These are phyloP conservation scores for Chrysoporthe cubensis DNA, from an alignment of 2,329 filamentous ascomycete genomes.

Conservation along the genomic window DNA sequence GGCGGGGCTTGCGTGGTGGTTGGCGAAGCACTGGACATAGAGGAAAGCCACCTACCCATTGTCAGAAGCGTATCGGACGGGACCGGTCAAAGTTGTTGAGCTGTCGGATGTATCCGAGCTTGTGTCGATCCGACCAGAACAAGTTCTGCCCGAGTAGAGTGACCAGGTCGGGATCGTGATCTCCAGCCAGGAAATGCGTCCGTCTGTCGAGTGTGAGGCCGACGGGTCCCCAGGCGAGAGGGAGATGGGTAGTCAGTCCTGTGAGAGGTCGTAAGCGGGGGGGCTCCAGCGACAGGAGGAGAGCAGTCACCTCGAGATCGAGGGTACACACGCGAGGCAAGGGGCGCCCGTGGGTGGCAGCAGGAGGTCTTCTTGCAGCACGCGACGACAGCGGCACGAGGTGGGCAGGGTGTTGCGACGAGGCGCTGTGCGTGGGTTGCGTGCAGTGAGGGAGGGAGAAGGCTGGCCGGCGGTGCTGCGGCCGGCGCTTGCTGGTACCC, in stretches of 20 bases:
- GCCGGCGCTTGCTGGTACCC: slow-evolving; percentile 19
- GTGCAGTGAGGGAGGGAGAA: background rate
- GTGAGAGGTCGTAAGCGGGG: slow-evolving; percentile 11
- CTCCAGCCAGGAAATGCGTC: background rate
- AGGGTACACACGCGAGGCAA: slow-evolving; percentile 8
- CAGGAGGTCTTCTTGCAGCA: no score
- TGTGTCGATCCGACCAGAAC: background rate
- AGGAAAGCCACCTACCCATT: slow-evolving; percentile 25
- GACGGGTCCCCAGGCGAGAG: background rate
- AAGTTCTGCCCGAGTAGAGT: background rate
- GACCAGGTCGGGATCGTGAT: background rate
- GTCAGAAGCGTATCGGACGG: slow-evolving; percentile 19
- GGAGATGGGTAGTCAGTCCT: background rate
- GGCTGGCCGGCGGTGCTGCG: slow-evolving; percentile 9
- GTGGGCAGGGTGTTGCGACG: slow-evolving; percentile 16
- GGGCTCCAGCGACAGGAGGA: background rate
- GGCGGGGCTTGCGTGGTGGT: background rate
- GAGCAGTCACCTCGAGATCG: background rate
- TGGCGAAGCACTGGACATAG: background rate
- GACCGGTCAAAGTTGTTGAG: background rate
- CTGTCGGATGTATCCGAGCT: background rate
- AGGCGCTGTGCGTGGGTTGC: slow-evolving; percentile 3
- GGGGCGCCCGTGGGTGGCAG: background rate
- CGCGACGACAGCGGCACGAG: slow-evolving; percentile 10
- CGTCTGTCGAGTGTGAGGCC: background rate